A percentile compares a stretch with the other conserved stretches of the same genome.
Evolutionary conservation across 306 rosid species (phyloP).

Genomic region (Macrotyloma uniflorum): DNA sequence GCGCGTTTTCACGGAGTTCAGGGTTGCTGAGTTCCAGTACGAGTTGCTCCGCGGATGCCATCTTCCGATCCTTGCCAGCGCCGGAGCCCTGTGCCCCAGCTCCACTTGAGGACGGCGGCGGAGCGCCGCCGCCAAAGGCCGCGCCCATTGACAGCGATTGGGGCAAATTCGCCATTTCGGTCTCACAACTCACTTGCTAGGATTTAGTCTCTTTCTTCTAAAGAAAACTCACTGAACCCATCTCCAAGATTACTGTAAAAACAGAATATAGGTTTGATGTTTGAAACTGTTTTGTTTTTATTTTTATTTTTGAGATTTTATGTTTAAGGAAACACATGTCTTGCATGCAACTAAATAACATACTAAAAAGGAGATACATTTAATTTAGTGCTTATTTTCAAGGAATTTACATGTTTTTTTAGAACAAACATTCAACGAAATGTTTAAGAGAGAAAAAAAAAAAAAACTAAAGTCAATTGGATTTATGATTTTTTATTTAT

Average conservation of each 20-base stretch:
- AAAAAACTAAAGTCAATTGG: not conserved
- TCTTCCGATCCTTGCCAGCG: slow-evolving; percentile 53
- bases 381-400: not conserved
- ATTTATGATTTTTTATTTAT: not conserved
- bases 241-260: no score
- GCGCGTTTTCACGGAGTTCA: slow-evolving; percentile 58
- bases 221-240: not conserved
- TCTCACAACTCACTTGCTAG: not conserved
- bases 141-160: slow-evolving; percentile 50
- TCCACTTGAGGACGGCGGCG: not conserved
- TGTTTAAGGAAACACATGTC: not conserved
- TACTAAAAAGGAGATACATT: no score
- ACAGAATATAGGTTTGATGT: not conserved
- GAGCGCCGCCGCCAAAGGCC: slow-evolving; percentile 53
- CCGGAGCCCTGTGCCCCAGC: slow-evolving; percentile 38
- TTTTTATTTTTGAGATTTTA: not conserved
- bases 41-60: slow-evolving; percentile 74
- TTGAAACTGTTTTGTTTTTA: not conserved
- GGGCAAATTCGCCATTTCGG: slow-evolving; percentile 39
- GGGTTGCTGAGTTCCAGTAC: slow-evolving; percentile 55
- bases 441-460: not conserved
- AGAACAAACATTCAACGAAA: not conserved
- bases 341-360: not conserved
- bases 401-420: not conserved
- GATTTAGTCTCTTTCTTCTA: not conserved